Evolutionary conservation across 495 filamentous ascomycete species (phyloP), one percentile per base, ranked within the genome.

Genomic region (Oleoguttula mirabilis): DNA sequence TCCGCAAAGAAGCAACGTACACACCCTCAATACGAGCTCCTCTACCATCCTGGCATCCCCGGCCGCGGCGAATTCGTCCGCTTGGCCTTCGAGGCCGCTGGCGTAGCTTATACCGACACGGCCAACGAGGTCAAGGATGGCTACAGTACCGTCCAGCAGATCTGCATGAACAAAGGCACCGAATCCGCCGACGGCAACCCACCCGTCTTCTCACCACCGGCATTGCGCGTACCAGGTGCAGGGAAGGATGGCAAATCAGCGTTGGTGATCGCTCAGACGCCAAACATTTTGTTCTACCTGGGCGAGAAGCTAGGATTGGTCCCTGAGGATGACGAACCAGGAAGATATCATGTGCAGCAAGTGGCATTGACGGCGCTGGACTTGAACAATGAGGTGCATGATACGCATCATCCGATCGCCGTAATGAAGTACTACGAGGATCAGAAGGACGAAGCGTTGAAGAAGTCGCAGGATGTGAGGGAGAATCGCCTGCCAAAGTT

Each of bases 361-460:
- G 60, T 81, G 5, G 66, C 66, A n/a, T 54, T 81, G 17, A 82
- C 79, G 34, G 76, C 76, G n/a, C 56, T 82, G 44, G 79, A 84
- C 45, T 65, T 80, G 43, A 66, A 65, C 45, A 74, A 80, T 45
- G 79, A 84, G 55, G 64, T 67, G 12, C 79, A 84, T 48, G 75
- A 82, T 46, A 68, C 65, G 32, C 79, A 84, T 48, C 79, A 84
- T 47, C 79, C 79, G 0, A 64, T 82, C 12, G 64, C 70, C 0
- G 45, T 55, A 0, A 48, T 50, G 3, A 48, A 68, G 21, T 80
- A 77, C 45, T 84, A 81, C 47, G 77, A 82, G 44, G 75, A 82
- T 21, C 78, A 84, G 60, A 79, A 76, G 51, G 61, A 58, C 0
- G 77, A 79, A 52, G 63, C 71, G 23, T 57, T 68, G 50, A 57